These are phyloP conservation scores for Leptomonas pyrrhocoris DNA, from an alignment of 208 protist genomes.

Conservation along the genomic window DNA sequence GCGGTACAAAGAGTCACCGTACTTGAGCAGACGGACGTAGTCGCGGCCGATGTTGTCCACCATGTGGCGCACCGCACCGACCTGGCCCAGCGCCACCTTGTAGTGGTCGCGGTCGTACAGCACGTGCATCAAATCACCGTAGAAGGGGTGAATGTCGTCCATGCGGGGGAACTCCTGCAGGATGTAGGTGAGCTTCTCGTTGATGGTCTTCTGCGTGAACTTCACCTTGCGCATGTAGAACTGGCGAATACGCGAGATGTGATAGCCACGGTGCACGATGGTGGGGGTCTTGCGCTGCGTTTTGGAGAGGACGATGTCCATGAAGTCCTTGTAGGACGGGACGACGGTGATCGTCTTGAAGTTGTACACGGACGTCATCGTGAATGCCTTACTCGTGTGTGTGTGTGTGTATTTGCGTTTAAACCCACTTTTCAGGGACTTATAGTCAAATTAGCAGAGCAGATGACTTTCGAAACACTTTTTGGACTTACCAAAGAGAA, in stretches of 20 bases:
- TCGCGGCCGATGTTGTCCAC: slow-evolving; percentile 98
- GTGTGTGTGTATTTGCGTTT: slow-evolving; percentile 16
- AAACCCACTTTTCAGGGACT: background rate
- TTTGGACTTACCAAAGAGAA: background rate
- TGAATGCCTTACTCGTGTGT: slow-evolving; percentile 4
- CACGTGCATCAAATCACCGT: slow-evolving; percentile 99
- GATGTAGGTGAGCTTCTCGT: slow-evolving; percentile 98
- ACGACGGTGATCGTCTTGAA: slow-evolving; percentile 99
- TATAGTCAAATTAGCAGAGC: background rate
- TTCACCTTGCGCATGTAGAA: slow-evolving; percentile 99
- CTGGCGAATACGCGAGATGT: slow-evolving; percentile 98
- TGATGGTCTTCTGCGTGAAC: slow-evolving; percentile 98
- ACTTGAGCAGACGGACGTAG: slow-evolving; percentile 99
- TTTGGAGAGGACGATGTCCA: slow-evolving; percentile 99
- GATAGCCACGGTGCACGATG: slow-evolving; percentile 99
- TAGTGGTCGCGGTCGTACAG: slow-evolving; percentile 99
- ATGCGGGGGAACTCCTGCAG: slow-evolving; percentile 97
- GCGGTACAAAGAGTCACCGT: slow-evolving; percentile 99
- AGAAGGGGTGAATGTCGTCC: slow-evolving; percentile 99
- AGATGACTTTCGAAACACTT: background rate
- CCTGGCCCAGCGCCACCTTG: slow-evolving; percentile 99
- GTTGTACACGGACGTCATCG: slow-evolving; percentile 95
- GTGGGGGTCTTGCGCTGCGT: slow-evolving; percentile 99
- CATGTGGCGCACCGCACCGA: slow-evolving; percentile 96
- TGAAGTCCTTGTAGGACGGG: slow-evolving; percentile 98